Percentiles rank a stretch among this genome's conserved stretches.
Evolutionary conservation across 192 early-diverging fungal genomes (phyloP).

Genomic region (Jimgerdemannia lactiflua): DNA sequence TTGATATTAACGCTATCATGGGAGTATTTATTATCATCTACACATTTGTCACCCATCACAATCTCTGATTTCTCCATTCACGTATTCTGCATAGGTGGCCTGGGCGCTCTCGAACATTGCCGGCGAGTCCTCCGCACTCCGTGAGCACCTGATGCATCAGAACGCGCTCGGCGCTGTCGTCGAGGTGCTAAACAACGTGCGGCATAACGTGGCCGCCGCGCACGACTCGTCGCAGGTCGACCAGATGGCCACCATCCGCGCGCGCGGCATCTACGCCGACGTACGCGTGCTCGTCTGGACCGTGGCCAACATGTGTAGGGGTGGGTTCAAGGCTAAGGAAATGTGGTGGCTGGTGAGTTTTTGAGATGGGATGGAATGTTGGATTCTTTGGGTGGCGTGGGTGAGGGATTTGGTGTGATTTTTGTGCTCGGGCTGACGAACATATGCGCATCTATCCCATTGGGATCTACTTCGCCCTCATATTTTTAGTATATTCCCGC

Average conservation of each 20-base stretch:
- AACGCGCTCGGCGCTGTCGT: slow-evolving; percentile 13
- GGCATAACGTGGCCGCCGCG: slow-evolving; percentile 2
- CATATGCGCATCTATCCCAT: background rate
- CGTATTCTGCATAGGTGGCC: slow-evolving; percentile 4
- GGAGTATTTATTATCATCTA: no score
- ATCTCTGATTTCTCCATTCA: background rate
- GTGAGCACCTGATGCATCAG: slow-evolving; percentile 20
- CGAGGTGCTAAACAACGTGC: slow-evolving; percentile 1
- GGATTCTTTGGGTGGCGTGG: background rate
- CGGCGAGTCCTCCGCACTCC: slow-evolving; percentile 22
- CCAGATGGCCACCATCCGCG: background rate
- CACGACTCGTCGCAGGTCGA: background rate
- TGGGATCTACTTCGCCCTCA: no score
- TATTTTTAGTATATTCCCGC: slow-evolving; percentile 18
- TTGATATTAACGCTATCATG: slow-evolving; percentile 7
- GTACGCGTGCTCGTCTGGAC: slow-evolving; percentile 27
- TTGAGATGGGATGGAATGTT: slow-evolving; percentile 9
- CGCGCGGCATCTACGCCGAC: slow-evolving; percentile 8
- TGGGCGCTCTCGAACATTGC: slow-evolving; percentile 39
- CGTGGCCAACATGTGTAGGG: slow-evolving; percentile 35
- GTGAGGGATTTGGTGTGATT: background rate
- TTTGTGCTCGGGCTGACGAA: background rate
- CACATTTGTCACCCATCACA: background rate
- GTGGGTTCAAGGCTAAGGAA: slow-evolving; percentile 26
- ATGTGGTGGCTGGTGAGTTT: no score